These are phyloP conservation scores for Chloris gayana DNA, from an alignment of 176 grass and related monocot species.

Conservation along the genomic window DNA sequence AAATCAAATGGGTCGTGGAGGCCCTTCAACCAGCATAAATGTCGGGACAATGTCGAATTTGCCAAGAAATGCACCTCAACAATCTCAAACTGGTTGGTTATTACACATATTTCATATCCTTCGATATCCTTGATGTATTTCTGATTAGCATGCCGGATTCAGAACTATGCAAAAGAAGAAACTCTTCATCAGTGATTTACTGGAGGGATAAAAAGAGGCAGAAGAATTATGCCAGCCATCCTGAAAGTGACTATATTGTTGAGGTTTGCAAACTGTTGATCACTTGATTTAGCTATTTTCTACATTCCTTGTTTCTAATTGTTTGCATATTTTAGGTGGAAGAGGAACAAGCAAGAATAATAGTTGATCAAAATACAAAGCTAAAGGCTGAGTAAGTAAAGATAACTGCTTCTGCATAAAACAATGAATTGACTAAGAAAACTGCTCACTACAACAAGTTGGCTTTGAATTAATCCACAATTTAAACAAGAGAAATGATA, in stretches of 20 bases:
- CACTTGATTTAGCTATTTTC: neutral
- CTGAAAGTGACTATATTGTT: neutral
- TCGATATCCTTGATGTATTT: constrained; percentile 36
- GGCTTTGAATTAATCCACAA: neutral
- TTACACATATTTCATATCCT: constrained; percentile 16
- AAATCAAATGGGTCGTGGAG: constrained; percentile 27
- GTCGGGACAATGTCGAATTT: neutral
- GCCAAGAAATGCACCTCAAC: constrained; percentile 12
- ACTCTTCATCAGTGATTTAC: neutral
- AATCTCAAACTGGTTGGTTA: constrained; percentile 44
- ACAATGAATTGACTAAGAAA: neutral
- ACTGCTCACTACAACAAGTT: neutral
- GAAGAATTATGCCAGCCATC: constrained; percentile 6
- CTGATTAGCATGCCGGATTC: constrained; percentile 22
- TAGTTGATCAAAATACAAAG: constrained; percentile 3
- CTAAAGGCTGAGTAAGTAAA: constrained; percentile 5
- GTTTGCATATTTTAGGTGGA: constrained; percentile 23
- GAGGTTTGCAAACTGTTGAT: constrained; percentile 33
- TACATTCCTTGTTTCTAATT: constrained; percentile 10
- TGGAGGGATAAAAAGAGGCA: constrained; percentile 36
- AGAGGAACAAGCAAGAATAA: neutral
- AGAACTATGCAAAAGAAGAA: constrained; percentile 37
- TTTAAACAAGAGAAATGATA: neutral
- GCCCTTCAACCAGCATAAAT: constrained; percentile 13
- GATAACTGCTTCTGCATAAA: neutral